Evolutionary conservation across 768 basidiomycete genomes (phyloP), one percentile per base, ranked within the genome.

Genomic region (Pisolithus sp.): DNA sequence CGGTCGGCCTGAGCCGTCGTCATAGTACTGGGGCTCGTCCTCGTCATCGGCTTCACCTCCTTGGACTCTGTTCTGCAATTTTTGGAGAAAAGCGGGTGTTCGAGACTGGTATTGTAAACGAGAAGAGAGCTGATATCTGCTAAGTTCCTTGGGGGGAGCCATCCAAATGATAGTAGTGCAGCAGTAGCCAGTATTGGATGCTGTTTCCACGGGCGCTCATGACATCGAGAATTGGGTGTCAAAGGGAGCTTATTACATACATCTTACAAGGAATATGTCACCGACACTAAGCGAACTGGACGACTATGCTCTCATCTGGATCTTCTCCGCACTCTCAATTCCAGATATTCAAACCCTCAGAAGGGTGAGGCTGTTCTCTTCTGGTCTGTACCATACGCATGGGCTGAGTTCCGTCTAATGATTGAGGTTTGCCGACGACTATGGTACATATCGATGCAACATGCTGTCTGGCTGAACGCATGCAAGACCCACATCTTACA

Each of bases 81-180:
- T 83, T 54, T 75, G 79, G 13, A 89, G 70, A 64, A 89, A 89
- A 1, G 76, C 67, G 3, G 88, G 88, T 0, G 76, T 80, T 21
- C 74, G 70, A 34, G 77, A 73, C 57, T 73, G 76, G 65, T 89
- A 89, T 3, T 82, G 66, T 17, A 89, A 77, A 39, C 80, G 75
- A 2, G 86, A 81, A 8, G 87, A 89, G 40, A 89, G 75, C 55
- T 89, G 88, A 45, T 82, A 76, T 38, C 79, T 74, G 17, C 80
- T 87, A 7, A 81, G 86, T 62, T 89, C 87, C 67, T 75, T 83
- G 17, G 76, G 51, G 17, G 76, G 51, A 43, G 68, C 62, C 72
- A 73, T 73, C 31, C 24, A 28, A 38, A 39, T 3, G 18, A 13
- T 17, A 37, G 9, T 9, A 3, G 21, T 8, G 34, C 36, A 13